Percentiles rank a stretch among this genome's conserved stretches.
Evolutionary conservation across 2,329 filamentous ascomycete species (phyloP).

Genomic region (Fonsecaea pedrosoi): DNA sequence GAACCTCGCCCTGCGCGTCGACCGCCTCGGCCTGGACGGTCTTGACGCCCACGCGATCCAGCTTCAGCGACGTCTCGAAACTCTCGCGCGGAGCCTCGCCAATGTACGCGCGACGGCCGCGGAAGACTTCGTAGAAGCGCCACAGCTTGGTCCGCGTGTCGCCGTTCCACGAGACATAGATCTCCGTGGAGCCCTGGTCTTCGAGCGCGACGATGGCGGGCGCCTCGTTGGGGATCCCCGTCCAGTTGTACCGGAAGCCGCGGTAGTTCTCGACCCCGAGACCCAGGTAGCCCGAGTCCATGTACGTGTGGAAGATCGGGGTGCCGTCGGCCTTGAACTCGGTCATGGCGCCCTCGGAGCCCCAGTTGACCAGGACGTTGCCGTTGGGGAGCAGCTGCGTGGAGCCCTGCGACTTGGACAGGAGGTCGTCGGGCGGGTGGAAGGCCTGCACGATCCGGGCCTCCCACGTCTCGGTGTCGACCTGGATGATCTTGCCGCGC

Average conservation of each 20-base stretch:
- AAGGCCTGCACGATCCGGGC: slow-evolving; percentile 56
- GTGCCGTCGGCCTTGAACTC: slow-evolving; percentile 44
- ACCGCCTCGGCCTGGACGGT: slow-evolving; percentile 52
- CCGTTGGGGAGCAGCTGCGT: slow-evolving; percentile 62
- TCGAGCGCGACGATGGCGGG: slow-evolving; percentile 49
- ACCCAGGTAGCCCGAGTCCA: slow-evolving; percentile 45
- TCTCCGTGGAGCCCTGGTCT: slow-evolving; percentile 44
- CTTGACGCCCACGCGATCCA: slow-evolving; percentile 41
- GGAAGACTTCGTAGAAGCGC: slow-evolving; percentile 55
- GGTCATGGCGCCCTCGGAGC: slow-evolving; percentile 57
- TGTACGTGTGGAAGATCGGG: slow-evolving; percentile 46
- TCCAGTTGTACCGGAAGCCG: slow-evolving; percentile 50
- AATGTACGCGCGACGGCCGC: slow-evolving; percentile 28
- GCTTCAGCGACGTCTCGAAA: slow-evolving; percentile 43
- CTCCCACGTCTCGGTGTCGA: slow-evolving; percentile 53
- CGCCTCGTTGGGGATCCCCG: slow-evolving; percentile 46
- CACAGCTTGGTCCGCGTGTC: slow-evolving; percentile 56
- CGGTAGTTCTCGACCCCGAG: slow-evolving; percentile 49
- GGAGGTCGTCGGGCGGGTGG: slow-evolving; percentile 57
- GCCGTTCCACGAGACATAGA: slow-evolving; percentile 65
- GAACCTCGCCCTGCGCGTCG: slow-evolving; percentile 40
- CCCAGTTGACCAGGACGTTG: slow-evolving; percentile 65
- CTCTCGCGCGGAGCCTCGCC: slow-evolving; percentile 42
- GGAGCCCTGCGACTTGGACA: slow-evolving; percentile 60
- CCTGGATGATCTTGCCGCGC: slow-evolving; percentile 53